Evolutionary conservation across 768 basidiomycete genomes (phyloP).

Genomic region (Suillus occidentalis): DNA sequence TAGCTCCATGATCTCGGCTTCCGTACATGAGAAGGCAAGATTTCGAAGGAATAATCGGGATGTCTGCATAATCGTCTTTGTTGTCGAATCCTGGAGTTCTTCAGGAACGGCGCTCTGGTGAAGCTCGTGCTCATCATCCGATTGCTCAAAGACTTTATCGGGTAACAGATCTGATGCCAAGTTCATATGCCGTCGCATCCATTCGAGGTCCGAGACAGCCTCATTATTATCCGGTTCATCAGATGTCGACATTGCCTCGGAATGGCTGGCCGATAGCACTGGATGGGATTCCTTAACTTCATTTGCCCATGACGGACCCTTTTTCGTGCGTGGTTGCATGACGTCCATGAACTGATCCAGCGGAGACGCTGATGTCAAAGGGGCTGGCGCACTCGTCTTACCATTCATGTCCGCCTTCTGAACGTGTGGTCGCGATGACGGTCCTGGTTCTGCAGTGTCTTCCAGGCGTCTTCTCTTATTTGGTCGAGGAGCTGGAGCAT

Average conservation of each 20-base stretch:
- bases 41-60: conserved; percentile 92
- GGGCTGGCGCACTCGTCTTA: background rate
- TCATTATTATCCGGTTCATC: conserved; percentile 22
- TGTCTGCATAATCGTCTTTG: conserved; percentile 64
- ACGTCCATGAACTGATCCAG: conserved; percentile 71
- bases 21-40: conserved; percentile 81
- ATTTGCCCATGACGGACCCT: conserved; percentile 68
- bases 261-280: background rate
- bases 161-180: conserved; percentile 34
- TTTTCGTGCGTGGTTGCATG: conserved; percentile 59
- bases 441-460: conserved; percentile 6
- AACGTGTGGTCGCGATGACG: background rate
- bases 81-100: conserved; percentile 32
- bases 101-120: conserved; percentile 5
- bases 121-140: conserved; percentile 50
- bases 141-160: conserved; percentile 60
- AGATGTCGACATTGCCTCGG: background rate
- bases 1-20: conserved; percentile 62
- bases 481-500: conserved; percentile 65
- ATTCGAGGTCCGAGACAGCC: conserved; percentile 66
- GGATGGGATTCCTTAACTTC: conserved; percentile 38
- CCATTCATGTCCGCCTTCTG: conserved; percentile 26
- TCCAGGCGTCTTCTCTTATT: conserved; percentile 63
- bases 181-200: conserved; percentile 68
- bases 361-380: conserved; percentile 35